A percentile compares a stretch with the other conserved stretches of the same genome.
These are phyloP conservation scores for Hanseniaspora gamundiae DNA, from an alignment of 1,139 yeast species.

Conservation along the genomic window DNA sequence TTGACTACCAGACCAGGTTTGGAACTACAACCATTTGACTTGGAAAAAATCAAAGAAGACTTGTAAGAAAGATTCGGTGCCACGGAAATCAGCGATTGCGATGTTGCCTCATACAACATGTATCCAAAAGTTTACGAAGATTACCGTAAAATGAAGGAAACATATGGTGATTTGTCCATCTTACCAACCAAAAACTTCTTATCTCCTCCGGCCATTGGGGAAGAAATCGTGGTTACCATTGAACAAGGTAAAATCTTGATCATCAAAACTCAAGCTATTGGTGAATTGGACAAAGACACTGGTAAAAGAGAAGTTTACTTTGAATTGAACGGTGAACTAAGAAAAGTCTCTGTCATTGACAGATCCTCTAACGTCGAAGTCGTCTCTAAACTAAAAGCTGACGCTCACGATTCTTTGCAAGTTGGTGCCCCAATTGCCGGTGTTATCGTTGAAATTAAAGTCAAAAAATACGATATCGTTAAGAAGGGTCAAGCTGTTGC, in stretches of 20 bases:
- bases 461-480: constrained; percentile 75
- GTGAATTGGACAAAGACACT: constrained; percentile 72
- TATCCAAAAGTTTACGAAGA: constrained; percentile 95
- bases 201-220: constrained; percentile 75
- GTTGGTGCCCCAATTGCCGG: constrained; percentile 99
- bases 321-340: constrained; percentile 95
- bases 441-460: constrained; percentile 89
- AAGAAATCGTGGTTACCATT: constrained; percentile 79
- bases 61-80: constrained; percentile 45
- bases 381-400: constrained; percentile 83
- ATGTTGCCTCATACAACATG: constrained; percentile 92
- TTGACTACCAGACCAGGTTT: constrained; percentile 86
- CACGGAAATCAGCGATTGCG: constrained; percentile 56
- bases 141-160: constrained; percentile 59
- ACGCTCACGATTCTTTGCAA: constrained; percentile 72
- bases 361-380: constrained; percentile 76
- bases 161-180: constrained; percentile 86
- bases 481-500: constrained; percentile 96
- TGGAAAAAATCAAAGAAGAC: constrained; percentile 58
- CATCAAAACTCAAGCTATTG: constrained; percentile 83
- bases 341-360: constrained; percentile 88
- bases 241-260: constrained; percentile 92
- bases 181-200: constrained; percentile 86
- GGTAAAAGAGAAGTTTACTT: constrained; percentile 95
- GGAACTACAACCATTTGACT: constrained; percentile 70